A percentile compares a stretch with the other conserved stretches of the same genome.
Evolutionary conservation across 1,284 basidiomycete species (phyloP).

Genomic region (Trametes polyzona): DNA sequence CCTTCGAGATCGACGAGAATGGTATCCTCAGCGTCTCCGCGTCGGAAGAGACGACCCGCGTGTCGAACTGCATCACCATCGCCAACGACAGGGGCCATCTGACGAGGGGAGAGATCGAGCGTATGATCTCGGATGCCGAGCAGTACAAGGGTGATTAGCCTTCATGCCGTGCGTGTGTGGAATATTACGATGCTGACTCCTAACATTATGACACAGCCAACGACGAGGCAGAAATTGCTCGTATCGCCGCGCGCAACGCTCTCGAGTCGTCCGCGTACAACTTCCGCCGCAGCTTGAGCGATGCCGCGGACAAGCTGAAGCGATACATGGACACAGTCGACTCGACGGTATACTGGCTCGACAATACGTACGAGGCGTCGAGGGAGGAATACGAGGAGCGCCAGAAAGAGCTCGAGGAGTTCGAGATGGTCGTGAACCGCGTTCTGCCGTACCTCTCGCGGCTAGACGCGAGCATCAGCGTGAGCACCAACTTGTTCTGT

Average conservation of each 20-base stretch:
- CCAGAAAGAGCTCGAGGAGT: conserved; percentile 93
- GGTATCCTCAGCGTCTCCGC: conserved; percentile 98
- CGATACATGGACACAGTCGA: conserved; percentile 85
- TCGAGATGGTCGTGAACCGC: too few relatives aligned
- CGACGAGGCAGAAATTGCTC: conserved; percentile 81
- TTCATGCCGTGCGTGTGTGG: background rate
- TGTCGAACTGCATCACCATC: conserved; percentile 95
- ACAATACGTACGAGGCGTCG: conserved; percentile 85
- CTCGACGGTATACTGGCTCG: conserved; percentile 90
- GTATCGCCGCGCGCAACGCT: conserved; percentile 87
- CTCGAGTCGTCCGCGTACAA: conserved; percentile 97
- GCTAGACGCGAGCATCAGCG: too few relatives aligned
- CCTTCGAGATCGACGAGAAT: conserved; percentile 99
- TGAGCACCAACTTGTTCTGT: too few relatives aligned
- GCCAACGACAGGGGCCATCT: conserved; percentile 99
- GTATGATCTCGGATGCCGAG: conserved; percentile 94
- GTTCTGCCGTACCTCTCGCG: too few relatives aligned
- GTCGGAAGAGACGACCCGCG: conserved; percentile 97
- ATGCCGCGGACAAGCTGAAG: conserved; percentile 85
- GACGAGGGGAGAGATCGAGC: conserved; percentile 98
- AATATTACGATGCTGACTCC: conserved; percentile 28
- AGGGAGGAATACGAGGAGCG: conserved; percentile 96
- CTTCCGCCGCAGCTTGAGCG: conserved; percentile 87
- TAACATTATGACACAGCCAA: conserved; percentile 57
- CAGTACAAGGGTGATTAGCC: conserved; percentile 85